Evolutionary conservation across 371 early-diverging fungal genomes (phyloP), one percentile per base, ranked within the genome.

Genomic region (Syncephalastrum sp.): DNA sequence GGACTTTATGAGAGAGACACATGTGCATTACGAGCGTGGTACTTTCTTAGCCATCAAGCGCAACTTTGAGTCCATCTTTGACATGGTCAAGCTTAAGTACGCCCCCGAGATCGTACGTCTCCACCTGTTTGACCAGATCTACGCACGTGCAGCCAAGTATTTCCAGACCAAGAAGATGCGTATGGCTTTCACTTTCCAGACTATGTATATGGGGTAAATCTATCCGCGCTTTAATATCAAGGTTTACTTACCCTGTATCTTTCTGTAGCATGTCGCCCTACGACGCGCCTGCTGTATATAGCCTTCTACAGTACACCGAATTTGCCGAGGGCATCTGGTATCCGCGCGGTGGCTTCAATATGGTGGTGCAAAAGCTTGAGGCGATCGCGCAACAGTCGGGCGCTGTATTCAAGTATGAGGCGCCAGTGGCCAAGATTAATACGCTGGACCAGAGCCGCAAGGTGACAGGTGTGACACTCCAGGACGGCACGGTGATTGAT

Each of bases 111-210:
- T 76, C n/a, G 65, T 79, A 48, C 67, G 68, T 16, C 62, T 84
- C 23, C 82, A 84, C 53, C 50, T 86, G n/a, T 71, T 82, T 56
- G 56, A 57, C 21, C 75, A 70, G 24, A 66, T 83, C 23, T 86
- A 82, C 64, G 54, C 67, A 14, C 66, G 84, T 19, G 81, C 76
- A 1, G 53, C 71, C 15, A 66, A 65, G 17, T 83, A 77, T 50
- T 86, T 86, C 64, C 62, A 68, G 53, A 72, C 74, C n/a, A 81
- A 82, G 43, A 77, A 82, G 59, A 72, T 86, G 69, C 64, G 81
- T n/a, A 77, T 80, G 77, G 85, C 85, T 1, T 83, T 86, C 67
- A 84, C 85, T 7, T 86, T 86, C 60, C 85, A 87, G 58, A 77
- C 77, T 38, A 77, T 77, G 80, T 79, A 79, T 50, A 79, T 79